Evolutionary conservation across 257 asterid genomes (phyloP).

Genomic region (Ilex asprella): DNA sequence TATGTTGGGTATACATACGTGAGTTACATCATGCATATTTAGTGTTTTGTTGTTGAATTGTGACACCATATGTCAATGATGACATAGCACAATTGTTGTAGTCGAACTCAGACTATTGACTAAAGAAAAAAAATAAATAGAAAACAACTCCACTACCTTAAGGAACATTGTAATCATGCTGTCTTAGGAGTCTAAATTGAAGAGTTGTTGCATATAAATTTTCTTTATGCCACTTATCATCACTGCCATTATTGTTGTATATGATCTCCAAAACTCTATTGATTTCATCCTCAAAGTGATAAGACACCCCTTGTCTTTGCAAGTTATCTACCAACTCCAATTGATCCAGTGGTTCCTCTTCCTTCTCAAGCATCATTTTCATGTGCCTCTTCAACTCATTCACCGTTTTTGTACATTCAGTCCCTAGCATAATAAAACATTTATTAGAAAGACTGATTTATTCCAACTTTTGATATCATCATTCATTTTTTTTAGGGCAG

Average conservation of each 20-base stretch:
- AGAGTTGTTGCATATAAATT: constrained; percentile 32
- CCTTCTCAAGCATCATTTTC: constrained; percentile 17
- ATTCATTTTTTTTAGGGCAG: no score
- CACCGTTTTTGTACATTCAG: no score
- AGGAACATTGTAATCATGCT: constrained; percentile 26
- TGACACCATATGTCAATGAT: no score
- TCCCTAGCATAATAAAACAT: no score
- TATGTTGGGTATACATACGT: no score
- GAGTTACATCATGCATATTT: no score
- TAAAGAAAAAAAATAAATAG: no score
- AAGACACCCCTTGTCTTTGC: constrained; percentile 28
- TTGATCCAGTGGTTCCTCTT: background rate
- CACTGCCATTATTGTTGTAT: background rate
- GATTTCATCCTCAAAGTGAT: constrained; percentile 31
- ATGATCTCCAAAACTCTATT: constrained; percentile 6
- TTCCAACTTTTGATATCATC: no score
- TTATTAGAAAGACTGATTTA: no score
- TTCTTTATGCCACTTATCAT: background rate
- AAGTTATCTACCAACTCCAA: constrained; percentile 29
- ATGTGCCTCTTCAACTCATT: constrained; percentile 20
- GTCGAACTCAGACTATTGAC: background rate
- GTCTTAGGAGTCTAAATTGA: constrained; percentile 31
- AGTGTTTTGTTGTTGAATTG: no score
- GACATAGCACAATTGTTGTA: no score
- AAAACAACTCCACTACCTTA: constrained; percentile 24